Evolutionary conservation across 2,329 filamentous ascomycete genomes (phyloP).

Genomic region (Thelonectria discophora): DNA sequence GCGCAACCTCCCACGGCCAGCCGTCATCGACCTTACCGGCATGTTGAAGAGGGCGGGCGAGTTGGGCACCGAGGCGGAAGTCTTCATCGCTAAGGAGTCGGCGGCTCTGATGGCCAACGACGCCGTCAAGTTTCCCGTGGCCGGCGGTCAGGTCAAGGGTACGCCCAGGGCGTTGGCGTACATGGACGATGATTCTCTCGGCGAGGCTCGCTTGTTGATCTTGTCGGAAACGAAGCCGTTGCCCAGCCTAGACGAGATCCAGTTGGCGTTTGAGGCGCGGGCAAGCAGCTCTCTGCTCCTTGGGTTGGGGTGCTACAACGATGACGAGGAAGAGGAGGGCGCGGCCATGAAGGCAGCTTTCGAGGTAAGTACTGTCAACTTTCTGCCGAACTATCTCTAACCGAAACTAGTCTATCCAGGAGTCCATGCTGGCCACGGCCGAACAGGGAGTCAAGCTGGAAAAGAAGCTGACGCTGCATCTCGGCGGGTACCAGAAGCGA

Average conservation of each 20-base stretch:
- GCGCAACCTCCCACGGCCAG: constrained; percentile 79
- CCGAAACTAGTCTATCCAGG: constrained; percentile 69
- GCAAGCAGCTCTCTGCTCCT: constrained; percentile 71
- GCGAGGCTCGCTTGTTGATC: constrained; percentile 80
- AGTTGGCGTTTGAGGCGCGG: constrained; percentile 62
- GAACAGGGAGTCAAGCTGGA: constrained; percentile 87
- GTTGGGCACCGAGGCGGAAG: constrained; percentile 70
- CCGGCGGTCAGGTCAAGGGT: constrained; percentile 71
- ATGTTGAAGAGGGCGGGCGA: constrained; percentile 71
- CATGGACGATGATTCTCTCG: constrained; percentile 76
- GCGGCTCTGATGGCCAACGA: constrained; percentile 85
- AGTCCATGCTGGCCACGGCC: constrained; percentile 76
- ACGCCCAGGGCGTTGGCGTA: constrained; percentile 66
- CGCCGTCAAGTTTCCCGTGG: constrained; percentile 76
- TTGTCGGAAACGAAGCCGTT: constrained; percentile 70
- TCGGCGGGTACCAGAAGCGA: constrained; percentile 90
- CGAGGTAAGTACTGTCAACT: constrained; percentile 62
- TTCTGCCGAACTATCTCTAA: constrained; percentile 26
- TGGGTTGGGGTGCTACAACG: constrained; percentile 81
- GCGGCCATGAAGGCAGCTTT: constrained; percentile 75
- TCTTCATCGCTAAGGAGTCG: constrained; percentile 78
- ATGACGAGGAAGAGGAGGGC: constrained; percentile 75
- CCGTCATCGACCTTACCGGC: constrained; percentile 73
- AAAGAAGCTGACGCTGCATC: constrained; percentile 88
- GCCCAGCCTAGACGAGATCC: constrained; percentile 60